Conservation (phyloP, 1,139 yeast species). For the Pichia kudriavzevii region DNA sequence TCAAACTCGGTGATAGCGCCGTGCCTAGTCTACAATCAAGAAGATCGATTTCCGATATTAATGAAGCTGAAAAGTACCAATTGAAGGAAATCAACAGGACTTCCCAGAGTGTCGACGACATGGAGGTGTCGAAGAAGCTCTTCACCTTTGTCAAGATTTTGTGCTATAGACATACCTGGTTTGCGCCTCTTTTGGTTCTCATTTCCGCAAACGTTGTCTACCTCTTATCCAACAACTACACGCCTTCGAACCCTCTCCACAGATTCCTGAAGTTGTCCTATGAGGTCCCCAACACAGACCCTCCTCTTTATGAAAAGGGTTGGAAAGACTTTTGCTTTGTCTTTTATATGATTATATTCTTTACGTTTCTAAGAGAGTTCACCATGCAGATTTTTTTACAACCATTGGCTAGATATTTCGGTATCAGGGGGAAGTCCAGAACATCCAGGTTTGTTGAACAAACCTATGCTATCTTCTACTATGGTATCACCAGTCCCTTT, state of each 20-base stretch:
- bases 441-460: slow-evolving; percentile 87
- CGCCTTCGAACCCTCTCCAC: slow-evolving; percentile 54
- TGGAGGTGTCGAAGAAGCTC: slow-evolving; percentile 42
- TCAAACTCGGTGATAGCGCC: slow-evolving; percentile 50
- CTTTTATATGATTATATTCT: slow-evolving; percentile 70
- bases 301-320: slow-evolving; percentile 71
- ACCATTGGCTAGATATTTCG: slow-evolving; percentile 56
- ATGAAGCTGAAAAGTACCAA: slow-evolving; percentile 33
- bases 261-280: slow-evolving; percentile 67
- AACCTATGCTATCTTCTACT: slow-evolving; percentile 75
- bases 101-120: slow-evolving; percentile 27
- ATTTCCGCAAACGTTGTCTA: slow-evolving; percentile 33
- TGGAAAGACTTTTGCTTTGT: slow-evolving; percentile 75
- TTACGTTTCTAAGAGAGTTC: slow-evolving; percentile 88
- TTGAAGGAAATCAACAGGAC: slow-evolving; percentile 20
- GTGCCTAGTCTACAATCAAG: slow-evolving; percentile 45
- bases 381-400: slow-evolving; percentile 72
- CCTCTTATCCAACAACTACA: slow-evolving; percentile 43
- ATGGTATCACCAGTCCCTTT: slow-evolving; percentile 72
- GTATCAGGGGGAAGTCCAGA: slow-evolving; percentile 53
- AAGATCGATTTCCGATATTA: slow-evolving; percentile 33
- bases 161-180: slow-evolving; percentile 71
- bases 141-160: slow-evolving; percentile 54
- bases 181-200: slow-evolving; percentile 53
- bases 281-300: slow-evolving; percentile 43